Conservation (phyloP, 345 rosid species). For the Turnera subulata region DNA sequence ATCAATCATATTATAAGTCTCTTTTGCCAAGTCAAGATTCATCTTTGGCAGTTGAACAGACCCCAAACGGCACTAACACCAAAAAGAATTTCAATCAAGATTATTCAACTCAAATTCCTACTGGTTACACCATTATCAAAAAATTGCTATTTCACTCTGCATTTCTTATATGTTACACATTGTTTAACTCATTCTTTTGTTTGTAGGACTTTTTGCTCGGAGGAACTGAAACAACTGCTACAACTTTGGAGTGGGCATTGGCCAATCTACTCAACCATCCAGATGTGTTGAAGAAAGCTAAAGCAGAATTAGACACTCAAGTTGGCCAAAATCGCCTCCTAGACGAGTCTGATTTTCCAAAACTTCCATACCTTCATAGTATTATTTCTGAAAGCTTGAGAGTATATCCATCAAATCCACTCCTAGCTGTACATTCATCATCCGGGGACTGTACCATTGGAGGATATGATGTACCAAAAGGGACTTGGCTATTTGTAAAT, state of each 20-base stretch:
- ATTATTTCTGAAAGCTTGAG: background rate
- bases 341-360: background rate
- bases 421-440: background rate
- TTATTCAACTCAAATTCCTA: too few relatives aligned
- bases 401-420: background rate
- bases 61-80: too few relatives aligned
- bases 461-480: constrained; percentile 32
- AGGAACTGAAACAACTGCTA: constrained; percentile 46
- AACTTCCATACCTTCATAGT: constrained; percentile 29
- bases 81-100: too few relatives aligned
- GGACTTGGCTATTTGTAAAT: constrained; percentile 39
- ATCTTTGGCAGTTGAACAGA: too few relatives aligned
- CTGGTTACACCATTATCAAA: too few relatives aligned
- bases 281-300: constrained; percentile 20
- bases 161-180: too few relatives aligned
- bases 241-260: constrained; percentile 48
- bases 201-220: constrained; percentile 32
- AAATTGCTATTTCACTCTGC: too few relatives aligned
- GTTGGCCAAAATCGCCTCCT: constrained; percentile 32
- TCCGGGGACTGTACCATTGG: constrained; percentile 11
- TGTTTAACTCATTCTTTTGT: too few relatives aligned
- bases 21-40: too few relatives aligned
- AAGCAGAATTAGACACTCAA: constrained; percentile 17
- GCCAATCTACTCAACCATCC: constrained; percentile 43
- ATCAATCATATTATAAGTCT: too few relatives aligned